Percentiles rank a stretch among this genome's conserved stretches.
Evolutionary conservation across 768 basidiomycete genomes (phyloP).

Genomic region (Baorangia bicolor): DNA sequence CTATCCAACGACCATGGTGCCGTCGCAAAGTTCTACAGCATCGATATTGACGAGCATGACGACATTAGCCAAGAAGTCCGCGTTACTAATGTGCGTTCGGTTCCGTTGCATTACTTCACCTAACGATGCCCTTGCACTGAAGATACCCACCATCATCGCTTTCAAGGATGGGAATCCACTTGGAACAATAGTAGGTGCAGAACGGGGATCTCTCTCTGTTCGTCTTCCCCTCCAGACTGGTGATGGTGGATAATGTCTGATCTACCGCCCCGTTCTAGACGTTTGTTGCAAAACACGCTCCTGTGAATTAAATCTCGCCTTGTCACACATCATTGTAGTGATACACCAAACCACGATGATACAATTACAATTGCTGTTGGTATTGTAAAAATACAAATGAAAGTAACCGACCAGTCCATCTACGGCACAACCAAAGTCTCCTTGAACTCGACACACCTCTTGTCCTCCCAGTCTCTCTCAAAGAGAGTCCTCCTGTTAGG

Average conservation of each 20-base stretch:
- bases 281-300: conserved; percentile 1
- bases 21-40: conserved; percentile 1
- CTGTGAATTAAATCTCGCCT: neutral
- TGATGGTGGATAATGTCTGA: neutral
- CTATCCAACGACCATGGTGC: conserved; percentile 1
- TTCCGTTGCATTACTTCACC: no score
- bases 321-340: neutral
- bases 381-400: neutral
- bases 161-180: neutral
- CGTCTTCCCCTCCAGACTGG: neutral
- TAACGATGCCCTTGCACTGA: neutral
- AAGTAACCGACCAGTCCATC: neutral
- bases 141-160: conserved; percentile 1
- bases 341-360: neutral
- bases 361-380: neutral
- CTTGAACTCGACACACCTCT: conserved; percentile 45
- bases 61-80: conserved; percentile 6
- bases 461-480: conserved; percentile 36
- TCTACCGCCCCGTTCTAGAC: neutral
- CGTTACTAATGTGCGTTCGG: neutral
- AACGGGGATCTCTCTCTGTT: neutral
- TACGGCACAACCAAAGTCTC: conserved; percentile 67
- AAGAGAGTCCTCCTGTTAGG: conserved; percentile 63
- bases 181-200: neutral
- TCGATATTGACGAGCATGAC: conserved; percentile 36